Percentiles rank a stretch among this genome's conserved stretches.
These are phyloP conservation scores for Ogataea minuta DNA, from an alignment of 805 yeast species.

Conservation along the genomic window DNA sequence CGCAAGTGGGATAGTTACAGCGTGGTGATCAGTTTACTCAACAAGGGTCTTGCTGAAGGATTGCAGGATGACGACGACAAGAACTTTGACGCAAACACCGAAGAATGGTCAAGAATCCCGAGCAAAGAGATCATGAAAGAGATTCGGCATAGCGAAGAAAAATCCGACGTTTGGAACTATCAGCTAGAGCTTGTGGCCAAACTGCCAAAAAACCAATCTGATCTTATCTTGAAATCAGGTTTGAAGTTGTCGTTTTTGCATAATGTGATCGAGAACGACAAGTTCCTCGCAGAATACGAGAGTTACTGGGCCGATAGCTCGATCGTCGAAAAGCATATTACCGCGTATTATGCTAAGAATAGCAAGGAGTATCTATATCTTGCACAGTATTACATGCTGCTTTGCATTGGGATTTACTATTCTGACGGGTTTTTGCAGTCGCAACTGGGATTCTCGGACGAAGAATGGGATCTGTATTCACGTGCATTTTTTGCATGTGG, in stretches of 20 bases:
- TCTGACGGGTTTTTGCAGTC: constrained; percentile 25
- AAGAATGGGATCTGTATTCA: constrained; percentile 30
- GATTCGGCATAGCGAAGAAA: constrained; percentile 19
- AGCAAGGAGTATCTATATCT: constrained; percentile 30
- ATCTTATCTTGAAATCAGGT: constrained; percentile 22
- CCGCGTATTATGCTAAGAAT: constrained; percentile 25
- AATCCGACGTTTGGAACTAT: constrained; percentile 29
- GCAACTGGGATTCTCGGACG: constrained; percentile 23
- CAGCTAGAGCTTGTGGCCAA: constrained; percentile 20
- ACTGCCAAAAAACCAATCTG: constrained; percentile 23
- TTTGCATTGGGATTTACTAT: constrained; percentile 32
- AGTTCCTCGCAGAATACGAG: constrained; percentile 65
- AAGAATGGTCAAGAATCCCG: constrained; percentile 29
- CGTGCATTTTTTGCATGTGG: constrained; percentile 32
- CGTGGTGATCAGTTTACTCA: constrained; percentile 23
- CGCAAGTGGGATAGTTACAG: constrained; percentile 29
- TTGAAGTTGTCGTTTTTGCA: constrained; percentile 26
- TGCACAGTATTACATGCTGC: constrained; percentile 32
- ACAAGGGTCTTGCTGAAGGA: constrained; percentile 27
- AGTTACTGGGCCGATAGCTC: constrained; percentile 27
- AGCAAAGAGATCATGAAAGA: constrained; percentile 11
- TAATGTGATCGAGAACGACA: constrained; percentile 56
- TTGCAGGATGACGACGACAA: constrained; percentile 23
- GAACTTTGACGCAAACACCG: constrained; percentile 28
- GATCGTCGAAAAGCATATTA: constrained; percentile 26